phyloP scores from a whole-genome alignment of 2,329 filamentous ascomycete genomes.

The Lomentospora prolificans region DNA sequence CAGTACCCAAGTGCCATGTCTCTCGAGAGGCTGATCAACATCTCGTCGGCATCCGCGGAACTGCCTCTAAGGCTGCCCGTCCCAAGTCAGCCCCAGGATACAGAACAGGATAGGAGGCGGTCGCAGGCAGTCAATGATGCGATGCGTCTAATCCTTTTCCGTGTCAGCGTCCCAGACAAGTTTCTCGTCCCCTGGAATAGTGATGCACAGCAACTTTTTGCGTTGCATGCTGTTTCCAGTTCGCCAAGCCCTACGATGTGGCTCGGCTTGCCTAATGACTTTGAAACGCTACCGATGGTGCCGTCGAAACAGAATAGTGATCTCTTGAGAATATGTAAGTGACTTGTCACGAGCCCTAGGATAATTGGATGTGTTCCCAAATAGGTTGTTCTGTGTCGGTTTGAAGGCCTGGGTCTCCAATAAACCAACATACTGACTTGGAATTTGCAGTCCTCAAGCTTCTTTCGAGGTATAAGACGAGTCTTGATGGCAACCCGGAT shows the following conservation, averaged over 20 bases:
- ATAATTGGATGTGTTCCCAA: neutral
- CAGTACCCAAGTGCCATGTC: constrained; percentile 6
- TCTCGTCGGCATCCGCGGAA: neutral
- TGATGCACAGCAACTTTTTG: neutral
- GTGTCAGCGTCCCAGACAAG: constrained; percentile 5
- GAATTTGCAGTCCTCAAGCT: constrained; percentile 41
- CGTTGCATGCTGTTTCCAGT: neutral
- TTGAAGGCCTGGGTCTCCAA: neutral
- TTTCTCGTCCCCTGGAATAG: constrained; percentile 9
- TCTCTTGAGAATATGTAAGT: constrained; percentile 19
- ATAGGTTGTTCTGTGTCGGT: neutral
- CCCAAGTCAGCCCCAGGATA: neutral
- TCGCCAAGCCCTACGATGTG: constrained; percentile 5
- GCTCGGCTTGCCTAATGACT: constrained; percentile 18
- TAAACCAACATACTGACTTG: too few relatives aligned
- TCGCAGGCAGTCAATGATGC: constrained; percentile 6
- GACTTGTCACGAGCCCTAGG: neutral
- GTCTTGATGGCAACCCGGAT: constrained; percentile 37
- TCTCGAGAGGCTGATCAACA: constrained; percentile 5
- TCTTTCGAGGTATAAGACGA: constrained; percentile 40
- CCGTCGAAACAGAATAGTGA: constrained; percentile 34
- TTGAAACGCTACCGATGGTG: constrained; percentile 30
- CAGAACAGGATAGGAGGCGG: constrained; percentile 11
- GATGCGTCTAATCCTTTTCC: constrained; percentile 1
- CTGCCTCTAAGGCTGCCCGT: neutral